Evolutionary conservation across 306 rosid genomes (phyloP), one percentile per base, ranked within the genome.

Genomic region (Lotus japonicus): DNA sequence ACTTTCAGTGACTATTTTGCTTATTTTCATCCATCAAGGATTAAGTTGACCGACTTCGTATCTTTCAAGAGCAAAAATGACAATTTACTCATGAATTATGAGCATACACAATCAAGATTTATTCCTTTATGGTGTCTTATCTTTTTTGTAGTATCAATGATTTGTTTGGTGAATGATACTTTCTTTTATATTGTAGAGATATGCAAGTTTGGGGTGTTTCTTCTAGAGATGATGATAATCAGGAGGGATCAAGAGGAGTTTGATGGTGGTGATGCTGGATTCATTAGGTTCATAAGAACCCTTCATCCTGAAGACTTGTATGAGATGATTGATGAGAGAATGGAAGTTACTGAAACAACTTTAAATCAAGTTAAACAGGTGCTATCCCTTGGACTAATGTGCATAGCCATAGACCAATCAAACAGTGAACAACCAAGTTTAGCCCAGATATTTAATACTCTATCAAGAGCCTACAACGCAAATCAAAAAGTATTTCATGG

Each of bases 401-500:
- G 90, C 83, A 75, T 83, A 31, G 82, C 88, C 83, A 75, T 83
- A 31, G 82, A 86, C 5, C 63, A 68, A 73, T 77, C 85, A 69
- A 70, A 73, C 43, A 56, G 33, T 58, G 73, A 66, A 39, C 75
- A 79, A 7, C 81, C 61, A 54, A 73, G 68, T 43, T 67, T 84
- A 48, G 67, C 33, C 1, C 16, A 72, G 58, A 67, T 89, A 41
- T 71, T 52, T 10, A 76, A 79, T 31, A 66, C 64, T 26, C 43
- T 83, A 26, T 79, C 81, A 41, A 77, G 57, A 80, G 82, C 79
- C 9, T 81, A 60, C 52, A 77, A 78, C 53, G 64, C 70, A 50
- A 36, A 61, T 60, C 79, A 72, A 14, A 79, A 43, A 72, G 68
- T 46, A 45, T 9, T 44, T 48, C 82, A 75, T 73, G 71, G 72